Base-by-base conservation (phyloP, 768 basidiomycete genomes). In the Phylloporus arenicola region DNA sequence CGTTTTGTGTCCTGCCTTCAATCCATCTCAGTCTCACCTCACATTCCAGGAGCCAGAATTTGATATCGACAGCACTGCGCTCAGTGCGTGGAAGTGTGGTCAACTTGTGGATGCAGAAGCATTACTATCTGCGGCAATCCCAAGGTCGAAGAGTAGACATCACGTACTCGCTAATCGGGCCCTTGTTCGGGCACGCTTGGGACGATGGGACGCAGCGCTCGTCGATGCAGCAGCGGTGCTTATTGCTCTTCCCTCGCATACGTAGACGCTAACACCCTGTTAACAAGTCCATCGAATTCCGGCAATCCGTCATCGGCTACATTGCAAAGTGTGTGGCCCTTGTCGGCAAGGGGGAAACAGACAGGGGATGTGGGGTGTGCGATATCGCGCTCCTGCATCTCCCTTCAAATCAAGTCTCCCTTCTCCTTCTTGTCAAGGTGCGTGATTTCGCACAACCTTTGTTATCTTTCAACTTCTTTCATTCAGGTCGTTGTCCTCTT, bases 401-500 rank as follows among this genome's bases (percentile, higher is more conserved):
- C 25, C 25, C 25, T 27, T 27, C 25, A 7, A 1, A 6, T 27
- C 25, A 27, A n/a, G n/a, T n/a, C n/a, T 27, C 7, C 8, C 8
- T 27, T 9, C 25, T 48, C 33, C 29, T 53, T 16, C 48, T 41
- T 11, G 14, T 38, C 16, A 54, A 54, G 38, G 50, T 50, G 0
- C 11, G 25, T 22, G 2, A 3, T 24, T 14, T 5, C 19, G 6
- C 3, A 0, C 20, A 13, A 13, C 31, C 17, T 53, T 25, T 13
- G 9, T 38, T 17, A 1, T 8, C 22, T 8, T 1, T 29, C 30
- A 31, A 13, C 30, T 30, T 6, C 9, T 34, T 5, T 13, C 29
- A 2, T 4, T 22, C 10, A 52, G 54, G 51, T 47, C 2, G 19
- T 55, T 9, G 34, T 52, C 29, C 7, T 49, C 3, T 53, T 43